Evolutionary conservation across 2,329 filamentous ascomycete genomes (phyloP).

Genomic region (Cercospora sp.): DNA sequence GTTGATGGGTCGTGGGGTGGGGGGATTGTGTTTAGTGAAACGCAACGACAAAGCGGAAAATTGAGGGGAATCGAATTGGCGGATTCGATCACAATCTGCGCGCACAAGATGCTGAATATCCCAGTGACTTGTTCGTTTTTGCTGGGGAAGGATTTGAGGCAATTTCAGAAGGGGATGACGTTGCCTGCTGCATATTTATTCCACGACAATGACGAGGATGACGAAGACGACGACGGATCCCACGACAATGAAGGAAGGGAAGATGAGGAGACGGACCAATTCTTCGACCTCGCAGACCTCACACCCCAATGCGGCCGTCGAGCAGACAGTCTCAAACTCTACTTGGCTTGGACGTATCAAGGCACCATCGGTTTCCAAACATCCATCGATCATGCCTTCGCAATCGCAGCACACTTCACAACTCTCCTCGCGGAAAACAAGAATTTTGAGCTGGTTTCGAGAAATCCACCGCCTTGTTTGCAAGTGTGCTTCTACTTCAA

Average conservation of each 20-base stretch:
- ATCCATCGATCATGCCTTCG: conserved; percentile 68
- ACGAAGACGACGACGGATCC: conserved; percentile 23
- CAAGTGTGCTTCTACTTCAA: conserved; percentile 94
- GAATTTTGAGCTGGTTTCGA: conserved; percentile 71
- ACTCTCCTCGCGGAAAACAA: conserved; percentile 55
- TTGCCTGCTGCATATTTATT: conserved; percentile 76
- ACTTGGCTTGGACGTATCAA: conserved; percentile 86
- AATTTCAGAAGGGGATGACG: conserved; percentile 83
- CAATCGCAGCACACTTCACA: conserved; percentile 69
- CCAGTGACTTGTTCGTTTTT: conserved; percentile 91
- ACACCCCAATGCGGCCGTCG: conserved; percentile 90
- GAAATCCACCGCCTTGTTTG: conserved; percentile 79
- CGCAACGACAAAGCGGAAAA: conserved; percentile 56
- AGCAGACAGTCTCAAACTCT: conserved; percentile 83
- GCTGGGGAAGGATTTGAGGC: conserved; percentile 70
- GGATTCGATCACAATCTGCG: conserved; percentile 82
- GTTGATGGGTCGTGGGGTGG: conserved; percentile 93
- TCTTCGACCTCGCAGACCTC: conserved; percentile 85
- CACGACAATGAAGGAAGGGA: conserved; percentile 34
- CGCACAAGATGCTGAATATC: conserved; percentile 95
- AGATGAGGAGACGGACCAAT: background rate
- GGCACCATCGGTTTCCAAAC: conserved; percentile 70
- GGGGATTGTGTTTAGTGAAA: conserved; percentile 72
- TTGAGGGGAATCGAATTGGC: conserved; percentile 72
- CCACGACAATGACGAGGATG: conserved; percentile 32